Percentiles rank a stretch among this genome's conserved stretches.
Conservation (phyloP, 192 early-diverging fungal species). For the Spinellus fusiger region DNA sequence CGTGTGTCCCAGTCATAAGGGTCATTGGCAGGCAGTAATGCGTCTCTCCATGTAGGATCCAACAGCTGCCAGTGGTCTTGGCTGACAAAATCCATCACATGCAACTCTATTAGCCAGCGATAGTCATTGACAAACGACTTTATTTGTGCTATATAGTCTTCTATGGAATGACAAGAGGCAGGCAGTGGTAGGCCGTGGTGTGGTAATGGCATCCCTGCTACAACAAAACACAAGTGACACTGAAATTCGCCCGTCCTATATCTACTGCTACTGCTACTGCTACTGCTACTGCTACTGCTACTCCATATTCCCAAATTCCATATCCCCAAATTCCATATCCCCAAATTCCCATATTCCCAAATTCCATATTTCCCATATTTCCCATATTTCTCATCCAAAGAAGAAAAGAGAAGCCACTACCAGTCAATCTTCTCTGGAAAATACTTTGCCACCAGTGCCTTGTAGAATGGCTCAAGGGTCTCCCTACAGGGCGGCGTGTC, state of each 20-base stretch:
- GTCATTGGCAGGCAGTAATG: slow-evolving; percentile 17
- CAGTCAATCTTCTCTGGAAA: slow-evolving; percentile 40
- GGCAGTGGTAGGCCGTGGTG: background rate
- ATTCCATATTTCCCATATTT: too few species aligned
- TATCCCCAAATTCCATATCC: too few species aligned
- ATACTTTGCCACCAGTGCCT: slow-evolving; percentile 38
- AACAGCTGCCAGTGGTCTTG: slow-evolving; percentile 38
- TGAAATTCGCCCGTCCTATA: too few species aligned
- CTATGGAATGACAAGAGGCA: background rate
- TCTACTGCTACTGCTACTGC: too few species aligned
- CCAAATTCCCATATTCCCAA: too few species aligned
- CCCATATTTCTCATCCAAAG: too few species aligned
- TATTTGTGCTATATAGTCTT: slow-evolving; percentile 14
- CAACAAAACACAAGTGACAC: too few species aligned
- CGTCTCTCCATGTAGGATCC: slow-evolving; percentile 35
- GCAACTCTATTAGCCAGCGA: slow-evolving; percentile 8
- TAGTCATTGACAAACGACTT: slow-evolving; percentile 16
- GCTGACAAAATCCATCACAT: slow-evolving; percentile 39
- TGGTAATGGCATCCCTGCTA: background rate
- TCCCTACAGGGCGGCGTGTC: slow-evolving; percentile 34
- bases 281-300: too few species aligned
- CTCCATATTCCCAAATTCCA: too few species aligned
- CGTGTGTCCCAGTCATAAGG: background rate
- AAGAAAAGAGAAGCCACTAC: too few species aligned
- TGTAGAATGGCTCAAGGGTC: slow-evolving; percentile 35